Evolutionary conservation across 257 asterid genomes (phyloP), one percentile per base, ranked within the genome.

Genomic region (Rhazya stricta): DNA sequence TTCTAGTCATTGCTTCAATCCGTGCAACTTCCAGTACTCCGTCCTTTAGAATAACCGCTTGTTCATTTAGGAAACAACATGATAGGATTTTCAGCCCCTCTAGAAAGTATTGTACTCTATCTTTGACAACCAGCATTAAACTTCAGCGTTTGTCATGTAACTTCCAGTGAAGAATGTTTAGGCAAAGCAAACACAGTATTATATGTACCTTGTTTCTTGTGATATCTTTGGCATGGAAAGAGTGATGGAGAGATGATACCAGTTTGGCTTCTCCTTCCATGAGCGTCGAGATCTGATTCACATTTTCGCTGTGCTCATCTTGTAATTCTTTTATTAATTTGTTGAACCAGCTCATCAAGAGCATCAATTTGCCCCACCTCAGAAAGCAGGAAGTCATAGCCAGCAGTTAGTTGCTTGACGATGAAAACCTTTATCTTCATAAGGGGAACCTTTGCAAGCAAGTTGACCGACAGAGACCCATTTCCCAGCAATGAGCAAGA

Each of bases 361-460:
- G 72, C 72, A 23, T 0, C 16, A 2, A 67, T n/a, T 0, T 66
- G 30, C 6, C 18, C n/a, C 51, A 1, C 25, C 7, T 5, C 0
- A 42, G 19, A 34, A 0, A 18, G 72, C 10, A 3, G 25, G n/a
- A 6, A 23, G 8, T 18, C 7, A 0, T 21, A 23, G 8, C 23
- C 7, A 0, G 34, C 23, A 61, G 9, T 23, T 0, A 11, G 57
- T 43, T 68, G 56, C 53, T 29, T 29, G 23, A 16, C n/a, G 51
- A 63, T 29, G 62, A 74, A 74, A 63, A 74, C 32, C 12, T 74
- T 53, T 37, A 56, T 41, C 50, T 74, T 74, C 0, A 74, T 50
- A 74, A 37, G 48, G 72, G 72, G 63, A 53, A 74, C 46, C n/a
- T 39, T 66, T 48, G 71, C 78, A 63, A 74, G 45, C 72, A 67